Base-by-base conservation (phyloP, 495 filamentous ascomycete genomes). In the Lophium mytilinum region DNA sequence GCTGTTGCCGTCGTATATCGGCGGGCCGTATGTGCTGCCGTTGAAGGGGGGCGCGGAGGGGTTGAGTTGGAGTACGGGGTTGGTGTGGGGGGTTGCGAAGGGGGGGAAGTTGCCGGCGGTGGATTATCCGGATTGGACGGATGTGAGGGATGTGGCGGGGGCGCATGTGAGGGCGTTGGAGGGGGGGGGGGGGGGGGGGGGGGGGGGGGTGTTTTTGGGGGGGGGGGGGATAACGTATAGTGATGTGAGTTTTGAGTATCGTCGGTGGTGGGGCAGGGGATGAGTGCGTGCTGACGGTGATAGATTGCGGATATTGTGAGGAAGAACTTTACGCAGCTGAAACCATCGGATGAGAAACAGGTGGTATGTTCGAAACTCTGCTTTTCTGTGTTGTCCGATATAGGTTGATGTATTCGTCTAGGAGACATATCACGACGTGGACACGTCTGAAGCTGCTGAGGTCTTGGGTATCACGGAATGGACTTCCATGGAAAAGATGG, bases 241-340 rank as follows among this genome's bases (percentile, higher is more conserved):
- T n/a, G 43, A 47, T 21, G 43, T 47, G 18, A 47, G 43, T 47
- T n/a, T n/a, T n/a, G n/a, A n/a, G n/a, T n/a, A n/a, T n/a, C n/a
- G n/a, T n/a, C n/a, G n/a, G n/a, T n/a, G n/a, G n/a, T n/a, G n/a
- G n/a, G n/a, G n/a, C n/a, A n/a, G n/a, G n/a, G n/a, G n/a, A n/a
- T n/a, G 18, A n/a, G 10, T 41, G n/a, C n/a, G n/a, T 17, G 39
- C 39, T 41, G 39, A 41, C 39, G 39, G 10, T 47, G 6, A 19
- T n/a, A 47, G 43, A 47, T 47, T 21, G 43, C 43, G 14, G 43
- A 47, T 47, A 47, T 47, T 47, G 43, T 47, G 43, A 47, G 43
- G 18, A 47, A 21, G 10, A 47, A 47, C 10, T 47, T 47, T 10
- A 3, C 43, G 18, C 10, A 47, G 11, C n/a, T 47, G 14, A 47